These are phyloP conservation scores for Sporothrix globosa DNA, from an alignment of 2,329 filamentous ascomycete species.

Conservation along the genomic window DNA sequence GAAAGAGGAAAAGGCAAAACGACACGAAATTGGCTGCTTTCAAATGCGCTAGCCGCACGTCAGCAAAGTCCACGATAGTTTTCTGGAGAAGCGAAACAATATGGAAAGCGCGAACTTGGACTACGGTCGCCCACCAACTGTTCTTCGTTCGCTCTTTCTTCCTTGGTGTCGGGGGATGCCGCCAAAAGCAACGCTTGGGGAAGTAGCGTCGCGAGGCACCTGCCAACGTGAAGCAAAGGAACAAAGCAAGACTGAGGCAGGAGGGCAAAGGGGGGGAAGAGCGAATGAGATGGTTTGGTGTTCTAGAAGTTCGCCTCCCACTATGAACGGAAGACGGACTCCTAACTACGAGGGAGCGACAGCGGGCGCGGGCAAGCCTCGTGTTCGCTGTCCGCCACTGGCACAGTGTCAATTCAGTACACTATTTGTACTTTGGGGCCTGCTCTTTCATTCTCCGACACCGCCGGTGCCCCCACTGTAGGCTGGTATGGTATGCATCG, in stretches of 20 bases:
- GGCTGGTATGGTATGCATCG: background rate
- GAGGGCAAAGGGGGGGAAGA: background rate
- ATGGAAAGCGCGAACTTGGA: background rate
- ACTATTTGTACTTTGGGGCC: slow-evolving; percentile 19
- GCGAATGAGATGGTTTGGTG: background rate
- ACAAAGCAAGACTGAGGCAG: background rate
- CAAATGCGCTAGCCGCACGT: slow-evolving; percentile 5
- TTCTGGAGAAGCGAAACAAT: background rate
- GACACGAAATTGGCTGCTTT: background rate
- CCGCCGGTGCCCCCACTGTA: slow-evolving; percentile 12
- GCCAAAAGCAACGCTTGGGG: slow-evolving; percentile 16
- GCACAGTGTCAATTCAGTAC: slow-evolving; percentile 18
- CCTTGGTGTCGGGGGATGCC: slow-evolving; percentile 11
- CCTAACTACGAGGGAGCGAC: background rate
- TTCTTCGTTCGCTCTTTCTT: background rate
- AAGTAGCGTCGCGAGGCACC: slow-evolving; percentile 19
- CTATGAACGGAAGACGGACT: background rate
- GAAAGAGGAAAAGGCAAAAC: background rate
- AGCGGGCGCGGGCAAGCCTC: slow-evolving; percentile 5
- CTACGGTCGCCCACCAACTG: background rate
- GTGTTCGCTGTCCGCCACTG: background rate
- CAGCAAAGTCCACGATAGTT: slow-evolving; percentile 7
- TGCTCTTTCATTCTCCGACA: slow-evolving; percentile 12
- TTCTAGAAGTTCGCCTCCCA: slow-evolving; percentile 9
- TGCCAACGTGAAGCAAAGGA: background rate